Base-by-base conservation (phyloP, 2,329 filamentous ascomycete genomes). In the Cladophialophora chaetospira region DNA sequence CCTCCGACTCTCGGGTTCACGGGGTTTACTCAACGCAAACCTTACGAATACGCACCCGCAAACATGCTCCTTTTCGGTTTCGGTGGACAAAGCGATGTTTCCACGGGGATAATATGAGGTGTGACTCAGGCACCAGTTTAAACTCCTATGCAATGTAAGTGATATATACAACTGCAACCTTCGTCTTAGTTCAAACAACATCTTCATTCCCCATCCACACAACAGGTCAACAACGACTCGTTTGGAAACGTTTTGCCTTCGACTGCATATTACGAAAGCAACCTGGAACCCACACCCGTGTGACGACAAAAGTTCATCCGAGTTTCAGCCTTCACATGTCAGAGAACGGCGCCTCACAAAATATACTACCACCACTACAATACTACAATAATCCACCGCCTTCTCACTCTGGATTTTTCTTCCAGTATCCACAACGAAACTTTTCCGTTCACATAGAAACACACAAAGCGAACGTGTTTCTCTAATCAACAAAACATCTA, bases 81-180 rank as follows among this genome's bases (percentile, higher is more conserved):
- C n/a, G n/a, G n/a, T n/a, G n/a, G 46, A 31, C 35, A 31, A 38
- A 49, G n/a, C 25, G 42, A 19, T 28, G 52, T 48, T 42, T 36
- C 43, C 42, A 60, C 57, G 36, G 57, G 43, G 47, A 53, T 38
- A 44, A 51, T 55, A 26, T 51, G 35, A 59, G 43, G 11, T 46
- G 51, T 61, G 58, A 61, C 55, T 61, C 58, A 61, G 58, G 58
- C 58, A 61, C 42, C 54, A 45, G 35, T 38, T n/a, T 13, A 61
- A 55, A 33, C 40, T 31, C 36, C 19, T 23, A 31, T 40, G 21
- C 25, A 36, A 29, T 2, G 31, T 35, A 36, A 50, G 29, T 51
- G 36, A 60, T 57, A 57, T 60, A 53, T 48, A 55, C 44, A 53
- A 48, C 21, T 40, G 31, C 48, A 48, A 23, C 43, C 31, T 48